Evolutionary conservation across 106 monocot species (phyloP), one percentile per base, ranked within the genome.

Genomic region (Xerophyta viscosa): DNA sequence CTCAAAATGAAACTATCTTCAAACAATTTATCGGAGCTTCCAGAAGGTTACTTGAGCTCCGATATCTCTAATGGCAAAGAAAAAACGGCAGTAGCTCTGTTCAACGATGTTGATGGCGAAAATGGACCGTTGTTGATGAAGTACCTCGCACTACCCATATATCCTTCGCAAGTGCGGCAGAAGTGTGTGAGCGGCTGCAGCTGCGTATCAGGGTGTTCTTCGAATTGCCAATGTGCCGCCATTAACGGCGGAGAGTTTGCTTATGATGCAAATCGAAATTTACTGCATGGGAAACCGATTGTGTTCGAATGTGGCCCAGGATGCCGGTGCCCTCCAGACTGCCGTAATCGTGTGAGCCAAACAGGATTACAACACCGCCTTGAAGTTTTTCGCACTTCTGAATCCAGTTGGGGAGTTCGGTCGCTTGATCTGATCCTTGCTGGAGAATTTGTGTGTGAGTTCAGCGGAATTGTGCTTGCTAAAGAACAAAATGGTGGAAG

Each of bases 401-500:
- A 70, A 43, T 81, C 69, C 0, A 56, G 59, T 1, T 87, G 86
- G 81, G 86, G 77, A 3, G 70, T 87, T 9, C 31, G 86, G 66
- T 66, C 81, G 1, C 21, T 87, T 60, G 86, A 87, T 50, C 26
- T 81, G 59, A 82, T 87, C 20, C 74, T 52, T 15, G 71, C 87
- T 0, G 87, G 87, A 2, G 30, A 56, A 22, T 87, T 87, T 31
- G 41, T 87, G n/a, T 87, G 87, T 41, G 87, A 87, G 53, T 63
- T 67, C 29, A 63, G 50, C 22, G 82, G 87, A 8, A 44, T 65
- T 12, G 56, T 71, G 13, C 49, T 76, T 0, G 66, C 68, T 3
- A 57, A 41, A 62, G 51, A 74, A 19, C 45, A 68, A 9, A 33
- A 33, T 49, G 15, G 47, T 52, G 29, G 1, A n/a, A n/a, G n/a